Conservation (phyloP, 228 moss, liverwort and hornwort species). For the Sphagnum magellanicum region DNA sequence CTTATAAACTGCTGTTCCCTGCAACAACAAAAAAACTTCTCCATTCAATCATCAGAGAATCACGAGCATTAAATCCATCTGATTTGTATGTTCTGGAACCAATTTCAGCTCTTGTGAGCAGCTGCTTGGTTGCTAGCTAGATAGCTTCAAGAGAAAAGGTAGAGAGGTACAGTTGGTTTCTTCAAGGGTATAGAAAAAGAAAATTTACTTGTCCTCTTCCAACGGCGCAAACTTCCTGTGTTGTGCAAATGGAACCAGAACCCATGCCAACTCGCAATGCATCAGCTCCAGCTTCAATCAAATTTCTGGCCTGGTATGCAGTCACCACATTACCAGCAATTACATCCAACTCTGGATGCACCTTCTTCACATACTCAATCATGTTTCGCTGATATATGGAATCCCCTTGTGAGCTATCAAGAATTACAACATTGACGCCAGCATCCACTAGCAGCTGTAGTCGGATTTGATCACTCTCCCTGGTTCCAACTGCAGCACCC, state of each 20-base stretch:
- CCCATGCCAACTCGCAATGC: conserved; percentile 93
- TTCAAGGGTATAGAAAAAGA: background rate
- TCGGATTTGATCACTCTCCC: conserved; percentile 58
- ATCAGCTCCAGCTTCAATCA: conserved; percentile 82
- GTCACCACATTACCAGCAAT: conserved; percentile 95
- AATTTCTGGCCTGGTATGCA: conserved; percentile 52
- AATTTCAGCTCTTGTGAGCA: no score
- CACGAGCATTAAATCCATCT: background rate
- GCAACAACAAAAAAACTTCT: background rate
- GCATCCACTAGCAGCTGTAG: conserved; percentile 50
- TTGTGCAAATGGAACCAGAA: conserved; percentile 90
- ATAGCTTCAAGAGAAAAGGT: no score
- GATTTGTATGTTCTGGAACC: background rate
- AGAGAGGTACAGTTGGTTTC: no score
- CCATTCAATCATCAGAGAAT: background rate
- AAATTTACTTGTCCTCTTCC: conserved; percentile 78
- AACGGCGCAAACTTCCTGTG: conserved; percentile 94
- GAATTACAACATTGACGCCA: conserved; percentile 61
- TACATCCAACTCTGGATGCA: conserved; percentile 63
- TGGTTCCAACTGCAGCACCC: conserved; percentile 70
- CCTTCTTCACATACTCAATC: conserved; percentile 63
- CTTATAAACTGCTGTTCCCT: conserved; percentile 86
- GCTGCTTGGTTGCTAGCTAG: no score
- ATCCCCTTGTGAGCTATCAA: conserved; percentile 92
- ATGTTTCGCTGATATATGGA: conserved; percentile 69